Evolutionary conservation across 352 stramenopile species (phyloP).

Genomic region (Phytophthora multivora): DNA sequence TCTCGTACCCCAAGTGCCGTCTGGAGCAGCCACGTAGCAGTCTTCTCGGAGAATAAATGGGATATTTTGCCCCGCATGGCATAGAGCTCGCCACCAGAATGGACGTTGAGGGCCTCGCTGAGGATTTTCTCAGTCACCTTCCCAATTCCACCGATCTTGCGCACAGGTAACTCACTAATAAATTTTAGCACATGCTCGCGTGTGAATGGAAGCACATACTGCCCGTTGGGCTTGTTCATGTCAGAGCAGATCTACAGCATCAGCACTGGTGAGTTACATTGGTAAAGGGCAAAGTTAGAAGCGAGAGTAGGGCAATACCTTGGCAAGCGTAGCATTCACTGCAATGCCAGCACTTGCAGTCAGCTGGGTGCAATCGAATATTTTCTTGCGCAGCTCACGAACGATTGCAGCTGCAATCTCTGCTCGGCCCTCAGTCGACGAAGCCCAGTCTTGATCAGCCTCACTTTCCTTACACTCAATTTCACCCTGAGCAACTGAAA

Average conservation of each 20-base stretch:
- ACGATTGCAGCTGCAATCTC: constrained; percentile 70
- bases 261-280: constrained; percentile 1
- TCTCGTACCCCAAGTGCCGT: constrained; percentile 69
- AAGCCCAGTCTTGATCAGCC: constrained; percentile 3
- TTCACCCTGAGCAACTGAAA: constrained; percentile 6
- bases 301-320: constrained; percentile 47
- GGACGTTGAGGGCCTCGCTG: constrained; percentile 69
- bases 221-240: constrained; percentile 97
- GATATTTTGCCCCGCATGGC: constrained; percentile 57
- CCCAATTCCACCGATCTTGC: constrained; percentile 95
- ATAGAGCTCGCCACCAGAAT: constrained; percentile 86
- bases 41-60: constrained; percentile 73
- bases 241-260: constrained; percentile 91
- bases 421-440: constrained; percentile 18
- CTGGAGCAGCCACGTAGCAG: constrained; percentile 72
- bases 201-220: constrained; percentile 89
- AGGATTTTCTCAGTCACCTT: constrained; percentile 96
- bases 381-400: constrained; percentile 80
- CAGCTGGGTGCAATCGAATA: constrained; percentile 88
- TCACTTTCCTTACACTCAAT: constrained; percentile 18
- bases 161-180: constrained; percentile 81
- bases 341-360: constrained; percentile 94
- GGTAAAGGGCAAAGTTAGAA: neutral
- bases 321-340: constrained; percentile 93
- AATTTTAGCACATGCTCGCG: constrained; percentile 86